A percentile compares a stretch with the other conserved stretches of the same genome.
Conservation (phyloP, 2,329 filamentous ascomycete species). For the Pseudomassariella vexata region DNA sequence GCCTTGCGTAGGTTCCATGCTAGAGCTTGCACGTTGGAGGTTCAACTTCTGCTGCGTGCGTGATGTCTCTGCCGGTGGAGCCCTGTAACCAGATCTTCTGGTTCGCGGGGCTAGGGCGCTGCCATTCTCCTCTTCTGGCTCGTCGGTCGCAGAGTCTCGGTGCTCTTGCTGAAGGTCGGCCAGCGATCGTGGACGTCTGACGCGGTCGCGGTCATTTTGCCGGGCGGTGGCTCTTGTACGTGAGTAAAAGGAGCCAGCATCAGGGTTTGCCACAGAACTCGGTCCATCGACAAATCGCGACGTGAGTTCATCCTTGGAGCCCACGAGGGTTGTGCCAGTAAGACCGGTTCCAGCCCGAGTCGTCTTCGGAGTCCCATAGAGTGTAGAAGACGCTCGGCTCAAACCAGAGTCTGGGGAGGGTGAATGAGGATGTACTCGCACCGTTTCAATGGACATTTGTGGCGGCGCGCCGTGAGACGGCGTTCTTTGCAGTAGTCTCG, state of each 20-base stretch:
- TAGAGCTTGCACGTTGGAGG: constrained; percentile 66
- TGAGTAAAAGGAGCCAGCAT: constrained; percentile 46
- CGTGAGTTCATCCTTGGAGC: constrained; percentile 40
- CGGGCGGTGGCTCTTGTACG: constrained; percentile 23
- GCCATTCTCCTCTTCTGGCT: constrained; percentile 29
- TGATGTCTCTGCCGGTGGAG: constrained; percentile 48
- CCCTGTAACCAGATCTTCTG: constrained; percentile 31
- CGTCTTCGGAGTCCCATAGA: constrained; percentile 28
- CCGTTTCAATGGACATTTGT: constrained; percentile 58
- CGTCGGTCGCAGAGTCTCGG: constrained; percentile 21
- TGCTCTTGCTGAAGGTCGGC: constrained; percentile 27
- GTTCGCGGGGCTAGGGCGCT: constrained; percentile 42
- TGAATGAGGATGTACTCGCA: constrained; percentile 35
- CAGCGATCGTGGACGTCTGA: constrained; percentile 37
- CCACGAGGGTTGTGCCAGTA: no score
- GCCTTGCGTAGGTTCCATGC: constrained; percentile 58
- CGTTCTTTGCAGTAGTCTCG: constrained; percentile 59
- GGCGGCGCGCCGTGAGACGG: constrained; percentile 57
- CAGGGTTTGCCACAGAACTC: constrained; percentile 41
- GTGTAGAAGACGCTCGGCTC: constrained; percentile 32
- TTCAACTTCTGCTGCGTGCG: constrained; percentile 72
- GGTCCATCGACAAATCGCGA: constrained; percentile 54
- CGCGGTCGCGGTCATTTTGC: constrained; percentile 25
- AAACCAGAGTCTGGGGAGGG: constrained; percentile 27
- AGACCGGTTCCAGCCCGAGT: constrained; percentile 3